Evolutionary conservation across 2,329 filamentous ascomycete species (phyloP).

Genomic region (Alternaria brassicicola): DNA sequence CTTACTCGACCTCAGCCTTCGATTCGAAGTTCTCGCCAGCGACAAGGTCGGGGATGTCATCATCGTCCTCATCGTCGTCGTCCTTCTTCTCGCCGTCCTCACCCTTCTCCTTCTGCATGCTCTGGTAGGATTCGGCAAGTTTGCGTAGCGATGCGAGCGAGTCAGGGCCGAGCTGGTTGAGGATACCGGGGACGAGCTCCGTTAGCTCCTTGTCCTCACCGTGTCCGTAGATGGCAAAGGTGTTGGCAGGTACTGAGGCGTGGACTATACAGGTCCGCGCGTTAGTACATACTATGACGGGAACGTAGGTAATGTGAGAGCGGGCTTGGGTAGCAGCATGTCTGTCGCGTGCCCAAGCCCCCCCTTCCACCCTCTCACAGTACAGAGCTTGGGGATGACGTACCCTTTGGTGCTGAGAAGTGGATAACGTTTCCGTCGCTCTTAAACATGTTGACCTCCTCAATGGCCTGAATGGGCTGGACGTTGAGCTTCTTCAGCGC

Average conservation of each 20-base stretch:
- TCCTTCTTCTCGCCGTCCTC: slow-evolving; percentile 76
- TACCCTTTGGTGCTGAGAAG: slow-evolving; percentile 97
- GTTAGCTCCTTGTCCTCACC: slow-evolving; percentile 99
- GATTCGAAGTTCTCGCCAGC: slow-evolving; percentile 98
- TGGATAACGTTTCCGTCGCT: slow-evolving; percentile 99
- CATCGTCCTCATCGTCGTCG: slow-evolving; percentile 65
- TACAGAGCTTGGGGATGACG: slow-evolving; percentile 36
- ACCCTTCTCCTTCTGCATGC: slow-evolving; percentile 91
- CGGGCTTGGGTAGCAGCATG: neutral
- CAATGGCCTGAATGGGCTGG: slow-evolving; percentile 98
- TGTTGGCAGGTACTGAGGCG: slow-evolving; percentile 96
- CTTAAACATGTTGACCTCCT: slow-evolving; percentile 99
- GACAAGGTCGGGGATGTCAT: slow-evolving; percentile 96
- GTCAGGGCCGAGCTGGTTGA: slow-evolving; percentile 99
- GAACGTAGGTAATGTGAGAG: neutral
- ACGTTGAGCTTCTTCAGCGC: slow-evolving; percentile 99
- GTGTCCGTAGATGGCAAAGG: slow-evolving; percentile 98
- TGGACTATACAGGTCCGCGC: slow-evolving; percentile 68
- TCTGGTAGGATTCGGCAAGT: slow-evolving; percentile 99
- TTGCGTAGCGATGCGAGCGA: slow-evolving; percentile 97
- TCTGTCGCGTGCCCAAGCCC: neutral
- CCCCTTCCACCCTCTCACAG: neutral
- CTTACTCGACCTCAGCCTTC: slow-evolving; percentile 82
- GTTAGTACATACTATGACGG: slow-evolving; percentile 15
- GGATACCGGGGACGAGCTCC: slow-evolving; percentile 97